These are phyloP conservation scores for Diophrys appendiculata DNA, from an alignment of 73 alveolate genomes.

Conservation along the genomic window DNA sequence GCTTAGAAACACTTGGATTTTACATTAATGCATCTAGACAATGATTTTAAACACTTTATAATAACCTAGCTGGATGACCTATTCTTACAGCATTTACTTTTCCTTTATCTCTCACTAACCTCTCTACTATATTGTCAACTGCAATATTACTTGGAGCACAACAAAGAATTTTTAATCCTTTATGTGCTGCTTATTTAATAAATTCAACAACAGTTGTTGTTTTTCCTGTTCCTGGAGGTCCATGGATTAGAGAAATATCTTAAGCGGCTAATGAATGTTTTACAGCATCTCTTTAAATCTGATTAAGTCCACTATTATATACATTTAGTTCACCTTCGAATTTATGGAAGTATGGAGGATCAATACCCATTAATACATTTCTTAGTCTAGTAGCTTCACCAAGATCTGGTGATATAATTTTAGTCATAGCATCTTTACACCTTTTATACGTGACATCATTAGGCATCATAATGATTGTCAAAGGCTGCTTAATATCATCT, in stretches of 20 bases:
- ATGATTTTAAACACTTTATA: slow-evolving; percentile 76
- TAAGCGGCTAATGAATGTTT: slow-evolving; percentile 64
- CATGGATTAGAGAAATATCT: slow-evolving; percentile 93
- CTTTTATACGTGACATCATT: slow-evolving; percentile 86
- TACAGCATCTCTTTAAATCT: slow-evolving; percentile 81
- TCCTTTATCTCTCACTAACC: slow-evolving; percentile 66
- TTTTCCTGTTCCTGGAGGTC: slow-evolving; percentile 99
- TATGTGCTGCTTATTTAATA: slow-evolving; percentile 80
- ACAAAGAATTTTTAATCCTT: slow-evolving; percentile 80
- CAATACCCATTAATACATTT: neutral
- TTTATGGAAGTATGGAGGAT: slow-evolving; percentile 3
- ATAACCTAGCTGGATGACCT: slow-evolving; percentile 98
- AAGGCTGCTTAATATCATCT: slow-evolving; percentile 61
- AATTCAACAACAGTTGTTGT: slow-evolving; percentile 97
- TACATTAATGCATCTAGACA: slow-evolving; percentile 87
- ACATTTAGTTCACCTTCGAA: slow-evolving; percentile 37
- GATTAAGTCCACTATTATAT: slow-evolving; percentile 66
- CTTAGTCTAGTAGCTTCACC: neutral
- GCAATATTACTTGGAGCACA: slow-evolving; percentile 99
- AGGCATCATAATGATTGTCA: slow-evolving; percentile 75
- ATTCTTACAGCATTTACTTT: slow-evolving; percentile 78
- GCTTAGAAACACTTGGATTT: slow-evolving; percentile 66
- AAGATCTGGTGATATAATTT: slow-evolving; percentile 11
- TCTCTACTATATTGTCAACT: slow-evolving; percentile 96
- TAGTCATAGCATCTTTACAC: slow-evolving; percentile 76